phyloP scores from a whole-genome alignment of 2,329 filamentous ascomycete species.

The Aspergillus ibericus region DNA sequence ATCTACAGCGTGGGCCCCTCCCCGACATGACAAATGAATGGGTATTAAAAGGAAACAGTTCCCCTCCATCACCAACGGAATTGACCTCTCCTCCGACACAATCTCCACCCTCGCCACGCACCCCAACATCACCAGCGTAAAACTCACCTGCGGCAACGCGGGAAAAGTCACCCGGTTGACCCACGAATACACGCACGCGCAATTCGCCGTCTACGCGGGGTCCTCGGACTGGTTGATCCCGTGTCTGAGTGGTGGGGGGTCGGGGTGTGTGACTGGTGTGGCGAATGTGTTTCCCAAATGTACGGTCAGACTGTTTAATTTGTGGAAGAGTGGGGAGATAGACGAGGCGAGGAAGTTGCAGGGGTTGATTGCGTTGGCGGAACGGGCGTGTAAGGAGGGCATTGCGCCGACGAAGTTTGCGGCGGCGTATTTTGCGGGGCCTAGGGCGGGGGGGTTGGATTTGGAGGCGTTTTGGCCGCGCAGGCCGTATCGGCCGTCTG shows the following conservation, averaged over 20 bases:
- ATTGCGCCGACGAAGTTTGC: constrained; percentile 51
- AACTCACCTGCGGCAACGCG: constrained; percentile 72
- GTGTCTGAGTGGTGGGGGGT: constrained; percentile 41
- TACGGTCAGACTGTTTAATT: constrained; percentile 43
- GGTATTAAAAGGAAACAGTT: constrained; percentile 19
- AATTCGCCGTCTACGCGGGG: constrained; percentile 49
- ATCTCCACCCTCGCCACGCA: constrained; percentile 60
- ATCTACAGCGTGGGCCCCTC: constrained; percentile 45
- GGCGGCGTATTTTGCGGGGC: constrained; percentile 46
- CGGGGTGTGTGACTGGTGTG: constrained; percentile 49
- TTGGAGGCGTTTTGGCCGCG: constrained; percentile 45
- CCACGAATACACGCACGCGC: constrained; percentile 37
- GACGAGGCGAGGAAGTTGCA: constrained; percentile 45
- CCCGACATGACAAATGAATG: not conserved
- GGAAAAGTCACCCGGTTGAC: constrained; percentile 64
- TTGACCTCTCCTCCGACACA: constrained; percentile 57
- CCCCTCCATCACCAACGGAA: constrained; percentile 38
- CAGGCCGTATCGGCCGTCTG: constrained; percentile 46
- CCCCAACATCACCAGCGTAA: constrained; percentile 67
- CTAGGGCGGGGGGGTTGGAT: constrained; percentile 35
- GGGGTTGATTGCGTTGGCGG: constrained; percentile 47
- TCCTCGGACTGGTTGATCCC: constrained; percentile 48
- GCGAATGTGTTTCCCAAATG: constrained; percentile 51
- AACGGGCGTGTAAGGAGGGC: constrained; percentile 54
- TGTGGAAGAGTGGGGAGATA: constrained; percentile 41